Conservation (phyloP, 2,329 filamentous ascomycete genomes). For the Emergomyces pasteurianus region DNA sequence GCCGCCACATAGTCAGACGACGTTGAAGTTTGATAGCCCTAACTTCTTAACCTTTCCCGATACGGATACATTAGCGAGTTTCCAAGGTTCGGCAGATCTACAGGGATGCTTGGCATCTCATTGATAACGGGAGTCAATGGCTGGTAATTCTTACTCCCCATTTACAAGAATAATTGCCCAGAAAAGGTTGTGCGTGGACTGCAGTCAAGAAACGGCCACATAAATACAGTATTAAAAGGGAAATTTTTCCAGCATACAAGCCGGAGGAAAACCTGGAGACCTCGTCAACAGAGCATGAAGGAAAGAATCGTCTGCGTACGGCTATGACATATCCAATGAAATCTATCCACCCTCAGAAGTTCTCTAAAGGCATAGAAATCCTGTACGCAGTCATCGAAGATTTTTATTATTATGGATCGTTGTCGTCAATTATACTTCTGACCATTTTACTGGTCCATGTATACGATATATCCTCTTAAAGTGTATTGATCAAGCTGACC, state of each 20-base stretch:
- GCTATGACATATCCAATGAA: constrained; percentile 38
- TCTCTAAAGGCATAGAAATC: too few species aligned
- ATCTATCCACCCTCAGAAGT: constrained; percentile 36
- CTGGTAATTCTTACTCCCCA: too few species aligned
- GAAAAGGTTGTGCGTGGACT: too few species aligned
- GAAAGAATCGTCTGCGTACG: constrained; percentile 49
- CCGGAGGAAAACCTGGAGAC: background rate
- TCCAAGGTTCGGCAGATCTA: background rate
- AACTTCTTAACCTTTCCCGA: too few species aligned
- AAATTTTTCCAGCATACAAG: background rate
- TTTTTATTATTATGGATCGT: constrained; percentile 40
- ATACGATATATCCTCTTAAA: constrained; percentile 12
- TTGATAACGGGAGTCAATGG: too few species aligned
- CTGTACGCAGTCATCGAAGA: too few species aligned
- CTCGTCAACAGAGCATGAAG: constrained; percentile 36
- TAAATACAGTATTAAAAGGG: too few species aligned
- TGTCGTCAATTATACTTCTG: constrained; percentile 31
- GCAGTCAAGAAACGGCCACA: too few species aligned
- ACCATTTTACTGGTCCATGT: too few species aligned
- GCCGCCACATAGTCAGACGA: too few species aligned
- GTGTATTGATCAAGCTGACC: background rate
- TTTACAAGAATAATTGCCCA: too few species aligned
- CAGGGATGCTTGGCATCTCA: background rate
- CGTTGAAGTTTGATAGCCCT: too few species aligned
- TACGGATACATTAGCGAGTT: background rate